A percentile compares a stretch with the other conserved stretches of the same genome.
These are phyloP conservation scores for Sporothrix luriei DNA, from an alignment of 2,329 filamentous ascomycete species.

Conservation along the genomic window DNA sequence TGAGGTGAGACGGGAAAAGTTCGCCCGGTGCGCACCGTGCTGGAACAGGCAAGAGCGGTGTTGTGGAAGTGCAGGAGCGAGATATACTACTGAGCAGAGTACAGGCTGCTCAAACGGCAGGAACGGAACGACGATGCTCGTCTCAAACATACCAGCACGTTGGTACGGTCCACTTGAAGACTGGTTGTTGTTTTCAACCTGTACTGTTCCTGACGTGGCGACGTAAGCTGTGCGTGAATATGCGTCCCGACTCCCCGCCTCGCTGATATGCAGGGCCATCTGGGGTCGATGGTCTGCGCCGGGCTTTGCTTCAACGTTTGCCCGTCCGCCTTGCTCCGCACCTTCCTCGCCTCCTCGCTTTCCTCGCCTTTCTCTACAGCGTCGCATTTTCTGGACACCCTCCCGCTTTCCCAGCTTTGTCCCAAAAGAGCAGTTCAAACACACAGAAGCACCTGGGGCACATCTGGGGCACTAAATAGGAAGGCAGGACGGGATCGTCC, in stretches of 20 bases:
- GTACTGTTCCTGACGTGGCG: too few species aligned
- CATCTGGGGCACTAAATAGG: slow-evolving; percentile 12
- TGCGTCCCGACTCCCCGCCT: neutral
- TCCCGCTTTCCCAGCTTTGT: slow-evolving; percentile 3
- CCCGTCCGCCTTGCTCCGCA: neutral
- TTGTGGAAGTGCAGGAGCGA: neutral
- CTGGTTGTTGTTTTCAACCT: neutral
- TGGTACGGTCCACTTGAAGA: neutral
- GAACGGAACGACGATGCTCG: slow-evolving; percentile 3
- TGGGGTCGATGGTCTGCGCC: too few species aligned
- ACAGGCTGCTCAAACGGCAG: neutral
- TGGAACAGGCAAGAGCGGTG: neutral
- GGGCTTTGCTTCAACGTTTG: neutral
- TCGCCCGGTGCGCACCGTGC: neutral
- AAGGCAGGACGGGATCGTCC: slow-evolving; percentile 21
- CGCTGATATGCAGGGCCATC: neutral
- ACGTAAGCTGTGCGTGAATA: neutral
- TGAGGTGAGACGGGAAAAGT: slow-evolving; percentile 12
- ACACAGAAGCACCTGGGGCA: neutral
- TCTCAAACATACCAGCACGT: neutral
- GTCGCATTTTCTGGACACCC: slow-evolving; percentile 26
- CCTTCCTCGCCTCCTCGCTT: slow-evolving; percentile 9
- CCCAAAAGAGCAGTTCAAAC: slow-evolving; percentile 25
- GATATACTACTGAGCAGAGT: neutral
- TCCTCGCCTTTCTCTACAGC: slow-evolving; percentile 9